These are phyloP conservation scores for Clonostachys rhizophaga DNA, from an alignment of 2,329 filamentous ascomycete genomes.

Conservation along the genomic window DNA sequence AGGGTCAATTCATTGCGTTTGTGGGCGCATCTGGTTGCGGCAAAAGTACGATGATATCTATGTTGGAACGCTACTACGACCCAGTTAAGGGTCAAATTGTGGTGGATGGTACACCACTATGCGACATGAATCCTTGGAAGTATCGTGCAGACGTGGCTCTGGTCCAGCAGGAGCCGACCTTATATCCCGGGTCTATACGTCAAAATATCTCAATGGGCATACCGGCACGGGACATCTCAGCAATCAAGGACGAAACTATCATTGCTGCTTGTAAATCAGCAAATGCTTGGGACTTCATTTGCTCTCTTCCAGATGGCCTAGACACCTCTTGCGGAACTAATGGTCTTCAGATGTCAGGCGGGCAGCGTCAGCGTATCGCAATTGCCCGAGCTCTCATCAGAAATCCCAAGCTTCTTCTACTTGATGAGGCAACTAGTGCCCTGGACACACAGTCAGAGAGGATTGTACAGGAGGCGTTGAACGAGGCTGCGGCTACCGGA, in stretches of 20 bases:
- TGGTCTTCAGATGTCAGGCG: slow-evolving; percentile 79
- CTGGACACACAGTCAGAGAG: slow-evolving; percentile 63
- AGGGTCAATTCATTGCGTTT: slow-evolving; percentile 55
- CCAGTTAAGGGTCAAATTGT: slow-evolving; percentile 75
- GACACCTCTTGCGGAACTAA: slow-evolving; percentile 83
- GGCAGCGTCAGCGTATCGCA: slow-evolving; percentile 91
- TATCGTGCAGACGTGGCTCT: slow-evolving; percentile 82
- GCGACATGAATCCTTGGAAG: slow-evolving; percentile 74
- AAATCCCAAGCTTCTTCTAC: slow-evolving; percentile 77
- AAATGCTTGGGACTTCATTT: slow-evolving; percentile 90
- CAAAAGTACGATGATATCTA: slow-evolving; percentile 88
- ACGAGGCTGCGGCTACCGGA: slow-evolving; percentile 67
- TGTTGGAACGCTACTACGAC: slow-evolving; percentile 94
- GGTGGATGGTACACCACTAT: slow-evolving; percentile 80
- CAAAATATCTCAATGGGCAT: slow-evolving; percentile 87
- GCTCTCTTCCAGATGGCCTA: slow-evolving; percentile 81
- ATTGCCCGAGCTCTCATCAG: slow-evolving; percentile 88
- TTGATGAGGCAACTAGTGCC: slow-evolving; percentile 5
- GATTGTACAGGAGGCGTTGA: slow-evolving; percentile 80
- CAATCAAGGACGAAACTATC: slow-evolving; percentile 61
- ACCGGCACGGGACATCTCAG: slow-evolving; percentile 14
- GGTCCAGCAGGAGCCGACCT: slow-evolving; percentile 88
- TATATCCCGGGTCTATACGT: slow-evolving; percentile 87
- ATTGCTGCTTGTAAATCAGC: slow-evolving; percentile 81
- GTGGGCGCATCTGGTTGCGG: slow-evolving; percentile 94